Conservation (phyloP, 1,284 basidiomycete genomes). For the Phellinidium pouzarii region DNA sequence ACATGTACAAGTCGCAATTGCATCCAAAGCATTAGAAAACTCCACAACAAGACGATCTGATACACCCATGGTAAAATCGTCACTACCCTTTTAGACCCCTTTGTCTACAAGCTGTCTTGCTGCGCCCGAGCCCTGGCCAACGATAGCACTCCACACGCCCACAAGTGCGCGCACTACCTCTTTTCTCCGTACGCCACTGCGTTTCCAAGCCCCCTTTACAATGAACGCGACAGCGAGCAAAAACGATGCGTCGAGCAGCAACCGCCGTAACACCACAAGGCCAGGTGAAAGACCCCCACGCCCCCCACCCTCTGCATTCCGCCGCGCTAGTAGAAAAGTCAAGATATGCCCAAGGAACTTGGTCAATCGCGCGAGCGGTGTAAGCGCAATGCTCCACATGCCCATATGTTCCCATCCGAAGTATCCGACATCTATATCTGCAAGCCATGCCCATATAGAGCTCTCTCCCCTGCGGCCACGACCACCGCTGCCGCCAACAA, state of each 20-base stretch:
- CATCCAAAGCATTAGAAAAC: slow-evolving; percentile 1
- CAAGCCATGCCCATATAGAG: slow-evolving; percentile 31
- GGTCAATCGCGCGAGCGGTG: slow-evolving; percentile 48
- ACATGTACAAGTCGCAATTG: background rate
- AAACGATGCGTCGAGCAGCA: slow-evolving; percentile 72
- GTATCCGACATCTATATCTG: slow-evolving; percentile 28
- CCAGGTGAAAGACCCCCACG: slow-evolving; percentile 40
- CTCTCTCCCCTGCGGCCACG: slow-evolving; percentile 17
- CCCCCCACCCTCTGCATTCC: slow-evolving; percentile 33
- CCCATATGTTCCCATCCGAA: slow-evolving; percentile 65
- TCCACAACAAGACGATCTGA: too few relatives aligned
- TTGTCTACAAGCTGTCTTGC: slow-evolving; percentile 43
- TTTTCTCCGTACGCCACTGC: slow-evolving; percentile 56
- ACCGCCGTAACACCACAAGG: slow-evolving; percentile 56
- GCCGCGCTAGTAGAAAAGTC: slow-evolving; percentile 44
- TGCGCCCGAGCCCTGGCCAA: slow-evolving; percentile 37
- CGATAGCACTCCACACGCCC: slow-evolving; percentile 62
- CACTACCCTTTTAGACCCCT: slow-evolving; percentile 37
- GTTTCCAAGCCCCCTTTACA: slow-evolving; percentile 55
- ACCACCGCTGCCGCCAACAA: background rate
- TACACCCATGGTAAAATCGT: too few relatives aligned
- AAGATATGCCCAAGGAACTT: slow-evolving; percentile 41
- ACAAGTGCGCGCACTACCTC: slow-evolving; percentile 59
- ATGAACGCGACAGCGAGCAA: slow-evolving; percentile 50
- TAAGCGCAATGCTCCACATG: slow-evolving; percentile 69